These are phyloP conservation scores for Streptanthus diversifolius DNA, from an alignment of 345 rosid species.

Conservation along the genomic window DNA sequence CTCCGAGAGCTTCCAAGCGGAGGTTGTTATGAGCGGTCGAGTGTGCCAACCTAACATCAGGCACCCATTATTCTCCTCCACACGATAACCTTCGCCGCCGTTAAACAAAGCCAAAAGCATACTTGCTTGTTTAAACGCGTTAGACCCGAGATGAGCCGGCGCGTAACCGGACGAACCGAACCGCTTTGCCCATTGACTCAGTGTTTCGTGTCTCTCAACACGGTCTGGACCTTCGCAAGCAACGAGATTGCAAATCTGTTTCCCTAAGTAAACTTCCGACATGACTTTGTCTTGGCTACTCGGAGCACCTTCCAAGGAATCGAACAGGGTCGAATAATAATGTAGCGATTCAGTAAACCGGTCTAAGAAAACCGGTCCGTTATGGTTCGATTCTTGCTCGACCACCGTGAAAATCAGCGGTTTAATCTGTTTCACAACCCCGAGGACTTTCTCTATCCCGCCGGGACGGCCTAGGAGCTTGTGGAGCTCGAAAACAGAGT, in stretches of 20 bases:
- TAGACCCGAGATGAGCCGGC: conserved; percentile 75
- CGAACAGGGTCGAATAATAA: conserved; percentile 77
- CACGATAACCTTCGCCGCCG: conserved; percentile 81
- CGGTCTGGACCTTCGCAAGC: conserved; percentile 78
- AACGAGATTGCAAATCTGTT: conserved; percentile 81
- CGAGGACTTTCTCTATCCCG: conserved; percentile 56
- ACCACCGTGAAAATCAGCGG: conserved; percentile 75
- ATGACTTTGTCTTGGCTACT: conserved; percentile 52
- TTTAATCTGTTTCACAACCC: conserved; percentile 54
- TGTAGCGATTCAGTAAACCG: conserved; percentile 84
- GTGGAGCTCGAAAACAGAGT: conserved; percentile 82
- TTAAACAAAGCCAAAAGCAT: conserved; percentile 62
- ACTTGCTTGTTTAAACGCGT: conserved; percentile 86
- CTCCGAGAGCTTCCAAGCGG: conserved; percentile 63
- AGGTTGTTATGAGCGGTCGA: conserved; percentile 74
- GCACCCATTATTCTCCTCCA: conserved; percentile 80
- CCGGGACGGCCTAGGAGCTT: conserved; percentile 60
- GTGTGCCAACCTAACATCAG: conserved; percentile 89
- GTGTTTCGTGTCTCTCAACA: conserved; percentile 72
- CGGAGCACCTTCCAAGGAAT: conserved; percentile 64
- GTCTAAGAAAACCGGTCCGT: conserved; percentile 68
- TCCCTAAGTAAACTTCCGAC: conserved; percentile 79
- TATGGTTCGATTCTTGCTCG: conserved; percentile 85
- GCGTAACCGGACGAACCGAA: conserved; percentile 58
- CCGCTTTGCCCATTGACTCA: conserved; percentile 63